Base-by-base conservation (phyloP, 176 grass and related monocot species). In the Panicum miliaceum region DNA sequence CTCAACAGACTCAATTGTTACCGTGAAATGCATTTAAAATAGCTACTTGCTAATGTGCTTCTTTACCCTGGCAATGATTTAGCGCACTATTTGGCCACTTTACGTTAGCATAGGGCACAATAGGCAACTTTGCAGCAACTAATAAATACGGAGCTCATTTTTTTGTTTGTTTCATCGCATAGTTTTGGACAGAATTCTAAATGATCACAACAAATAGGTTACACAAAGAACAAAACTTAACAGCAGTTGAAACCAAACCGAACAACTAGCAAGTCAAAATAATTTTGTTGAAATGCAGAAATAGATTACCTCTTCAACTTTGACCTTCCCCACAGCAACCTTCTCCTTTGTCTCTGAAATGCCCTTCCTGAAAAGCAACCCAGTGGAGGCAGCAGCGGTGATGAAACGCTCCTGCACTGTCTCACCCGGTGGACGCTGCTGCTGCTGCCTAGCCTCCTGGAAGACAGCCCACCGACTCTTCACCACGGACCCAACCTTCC, bases 331-430 rank as follows among this genome's bases (percentile, higher is more conserved):
- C 37, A 98, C 93, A 9, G 84, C 83, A 93, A 95, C 96, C 78
- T 94, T 98, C 72, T 96, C 96, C 73, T 96, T 98, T 2, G 96
- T 98, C 80, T 96, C 96, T 56, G 88, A 88, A 53, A 98, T 88
- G 50, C 96, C 89, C 84, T 95, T 98, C 72, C 89, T 90, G 41
- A 98, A 88, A 78, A 98, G 91, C 51, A 89, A 78, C 14, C 93
- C 86, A n/a, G 96, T 98, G 56, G 90, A 86, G 73, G 96, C 85
- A 64, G 96, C 93, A 27, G 89, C 96, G 42, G 87, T 90, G 64
- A 93, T 91, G 83, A 98, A 77, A 36, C 93, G 90, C 63, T 98
- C 93, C 78, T 98, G 96, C 52, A 98, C 87, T 11, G 87, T 90
- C 81, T 98, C 96, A 1, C 79, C 82, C 22, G 91, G 88, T 61